These are phyloP conservation scores for Thelonectria discophora DNA, from an alignment of 2,329 filamentous ascomycete species.

Conservation along the genomic window DNA sequence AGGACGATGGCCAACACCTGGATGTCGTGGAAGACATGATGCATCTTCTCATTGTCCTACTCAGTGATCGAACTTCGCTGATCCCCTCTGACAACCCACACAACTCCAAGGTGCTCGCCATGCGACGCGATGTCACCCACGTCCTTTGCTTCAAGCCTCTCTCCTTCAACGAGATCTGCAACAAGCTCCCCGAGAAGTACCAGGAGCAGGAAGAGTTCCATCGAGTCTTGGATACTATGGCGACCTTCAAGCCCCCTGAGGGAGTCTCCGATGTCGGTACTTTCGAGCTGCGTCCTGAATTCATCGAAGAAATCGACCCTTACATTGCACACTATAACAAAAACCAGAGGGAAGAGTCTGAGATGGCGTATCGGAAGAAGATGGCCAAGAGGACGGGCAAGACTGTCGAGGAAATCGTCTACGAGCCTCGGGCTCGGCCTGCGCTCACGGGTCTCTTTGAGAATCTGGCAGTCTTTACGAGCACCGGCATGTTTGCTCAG, in stretches of 20 bases:
- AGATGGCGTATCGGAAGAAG: constrained; percentile 86
- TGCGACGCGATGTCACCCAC: constrained; percentile 91
- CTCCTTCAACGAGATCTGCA: constrained; percentile 90
- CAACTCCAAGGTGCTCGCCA: constrained; percentile 72
- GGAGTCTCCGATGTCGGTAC: constrained; percentile 92
- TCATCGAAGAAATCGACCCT: constrained; percentile 88
- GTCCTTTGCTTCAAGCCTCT: constrained; percentile 96
- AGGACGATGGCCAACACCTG: constrained; percentile 87
- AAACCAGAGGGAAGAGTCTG: constrained; percentile 95
- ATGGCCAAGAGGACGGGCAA: constrained; percentile 89
- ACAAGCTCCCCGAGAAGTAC: constrained; percentile 86
- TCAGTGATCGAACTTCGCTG: constrained; percentile 88
- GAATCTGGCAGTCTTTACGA: constrained; percentile 80
- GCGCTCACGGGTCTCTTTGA: constrained; percentile 82
- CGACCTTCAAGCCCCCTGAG: constrained; percentile 88
- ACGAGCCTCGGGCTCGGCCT: constrained; percentile 82
- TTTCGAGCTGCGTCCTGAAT: constrained; percentile 89
- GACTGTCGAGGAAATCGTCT: constrained; percentile 83
- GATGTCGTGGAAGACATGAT: constrained; percentile 97
- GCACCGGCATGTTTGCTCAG: constrained; percentile 86
- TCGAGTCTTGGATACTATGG: constrained; percentile 84
- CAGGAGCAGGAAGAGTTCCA: constrained; percentile 91
- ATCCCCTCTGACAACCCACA: constrained; percentile 73
- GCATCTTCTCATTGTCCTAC: constrained; percentile 87
- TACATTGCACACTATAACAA: constrained; percentile 97